These are phyloP conservation scores for Papiliotrema laurentii DNA, from an alignment of 1,284 basidiomycete genomes.

Conservation along the genomic window DNA sequence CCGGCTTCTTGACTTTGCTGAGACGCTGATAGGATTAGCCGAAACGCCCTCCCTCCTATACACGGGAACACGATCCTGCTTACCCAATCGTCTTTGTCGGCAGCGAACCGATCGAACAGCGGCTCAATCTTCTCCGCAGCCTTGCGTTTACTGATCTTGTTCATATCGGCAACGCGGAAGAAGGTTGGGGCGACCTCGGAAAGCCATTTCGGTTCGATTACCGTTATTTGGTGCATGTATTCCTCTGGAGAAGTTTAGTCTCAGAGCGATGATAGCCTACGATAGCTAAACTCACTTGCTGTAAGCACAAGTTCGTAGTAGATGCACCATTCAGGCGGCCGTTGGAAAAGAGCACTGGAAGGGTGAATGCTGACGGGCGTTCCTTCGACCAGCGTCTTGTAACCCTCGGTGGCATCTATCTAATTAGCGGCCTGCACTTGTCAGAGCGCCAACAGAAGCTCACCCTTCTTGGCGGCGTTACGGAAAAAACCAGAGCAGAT, in stretches of 20 bases:
- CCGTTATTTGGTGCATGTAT: constrained; percentile 92
- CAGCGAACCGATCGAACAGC: constrained; percentile 46
- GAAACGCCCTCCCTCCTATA: no score
- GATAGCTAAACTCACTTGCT: constrained; percentile 50
- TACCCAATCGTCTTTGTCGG: constrained; percentile 51
- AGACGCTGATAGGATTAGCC: constrained; percentile 40
- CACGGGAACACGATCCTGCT: constrained; percentile 9
- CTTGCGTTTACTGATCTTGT: constrained; percentile 96
- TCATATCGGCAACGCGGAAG: constrained; percentile 93
- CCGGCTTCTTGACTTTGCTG: constrained; percentile 11
- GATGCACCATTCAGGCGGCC: constrained; percentile 73
- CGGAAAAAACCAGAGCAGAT: constrained; percentile 97
- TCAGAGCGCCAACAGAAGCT: constrained; percentile 47
- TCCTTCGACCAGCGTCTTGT: constrained; percentile 95
- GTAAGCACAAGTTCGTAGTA: constrained; percentile 73
- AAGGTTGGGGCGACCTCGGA: constrained; percentile 93
- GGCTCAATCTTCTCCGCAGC: constrained; percentile 96
- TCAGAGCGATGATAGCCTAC: constrained; percentile 16
- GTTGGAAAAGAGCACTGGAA: constrained; percentile 93
- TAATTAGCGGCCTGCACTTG: constrained; percentile 6
- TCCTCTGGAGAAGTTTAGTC: constrained; percentile 61
- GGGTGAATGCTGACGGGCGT: constrained; percentile 98
- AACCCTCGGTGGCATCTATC: constrained; percentile 58
- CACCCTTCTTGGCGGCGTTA: constrained; percentile 90
- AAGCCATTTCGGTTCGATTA: constrained; percentile 97